These are phyloP conservation scores for Gossypium trilobum DNA, from an alignment of 441 rosid species.

Conservation along the genomic window DNA sequence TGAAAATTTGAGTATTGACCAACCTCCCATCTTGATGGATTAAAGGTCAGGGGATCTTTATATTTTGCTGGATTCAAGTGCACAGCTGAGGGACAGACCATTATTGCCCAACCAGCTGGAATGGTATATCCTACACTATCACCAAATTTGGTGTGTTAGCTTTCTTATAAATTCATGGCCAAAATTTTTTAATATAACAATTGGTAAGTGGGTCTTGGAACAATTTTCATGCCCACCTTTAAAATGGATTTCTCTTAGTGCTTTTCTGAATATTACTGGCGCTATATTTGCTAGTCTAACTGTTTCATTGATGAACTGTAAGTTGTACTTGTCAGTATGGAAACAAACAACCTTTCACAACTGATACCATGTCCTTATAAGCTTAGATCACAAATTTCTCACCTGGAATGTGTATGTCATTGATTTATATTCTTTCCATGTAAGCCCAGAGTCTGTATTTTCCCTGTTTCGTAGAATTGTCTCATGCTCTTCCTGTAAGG, in stretches of 20 bases:
- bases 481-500: slow-evolving; percentile 77
- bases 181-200: not conserved
- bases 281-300: slow-evolving; percentile 88
- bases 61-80: slow-evolving; percentile 71
- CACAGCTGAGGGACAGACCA: slow-evolving; percentile 98
- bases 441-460: slow-evolving; percentile 44
- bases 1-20: slow-evolving; percentile 7
- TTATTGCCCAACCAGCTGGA: slow-evolving; percentile 94
- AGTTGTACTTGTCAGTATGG: slow-evolving; percentile 18
- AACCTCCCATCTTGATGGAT: slow-evolving; percentile 91
- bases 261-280: slow-evolving; percentile 90
- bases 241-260: slow-evolving; percentile 51
- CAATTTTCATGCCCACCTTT: slow-evolving; percentile 33
- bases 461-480: slow-evolving; percentile 47
- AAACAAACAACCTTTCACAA: not conserved
- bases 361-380: not conserved
- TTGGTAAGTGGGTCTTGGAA: not conserved
- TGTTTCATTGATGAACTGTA: slow-evolving; percentile 86
- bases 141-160: slow-evolving; percentile 4
- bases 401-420: slow-evolving; percentile 94
- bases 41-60: slow-evolving; percentile 70
- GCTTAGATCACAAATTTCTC: slow-evolving; percentile 10
- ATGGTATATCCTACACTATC: slow-evolving; percentile 62
- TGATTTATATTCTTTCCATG: slow-evolving; percentile 91
- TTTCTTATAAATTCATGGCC: slow-evolving; percentile 4